phyloP scores from a whole-genome alignment of 345 rosid genomes.

The Hibiscus mutabilis region DNA sequence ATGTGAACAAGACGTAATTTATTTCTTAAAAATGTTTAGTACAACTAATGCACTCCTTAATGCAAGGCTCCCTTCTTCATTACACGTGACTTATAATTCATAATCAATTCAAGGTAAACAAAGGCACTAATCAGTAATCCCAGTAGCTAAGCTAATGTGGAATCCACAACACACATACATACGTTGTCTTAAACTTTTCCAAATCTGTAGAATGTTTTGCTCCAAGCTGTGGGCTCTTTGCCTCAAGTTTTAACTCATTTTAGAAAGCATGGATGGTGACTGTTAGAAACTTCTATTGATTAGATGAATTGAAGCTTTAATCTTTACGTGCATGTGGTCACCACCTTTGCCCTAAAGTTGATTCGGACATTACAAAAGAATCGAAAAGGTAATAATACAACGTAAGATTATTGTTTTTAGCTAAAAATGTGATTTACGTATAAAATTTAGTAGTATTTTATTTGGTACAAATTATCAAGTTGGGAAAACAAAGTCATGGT shows the following conservation, averaged over 20 bases:
- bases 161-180: not conserved
- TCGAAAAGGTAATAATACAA: not conserved
- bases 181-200: not conserved
- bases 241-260: slow-evolving; percentile 5
- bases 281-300: not conserved
- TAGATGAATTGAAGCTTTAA: not conserved
- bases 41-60: no score
- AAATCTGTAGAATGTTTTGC: not conserved
- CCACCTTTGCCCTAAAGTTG: not conserved
- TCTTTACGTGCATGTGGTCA: not conserved
- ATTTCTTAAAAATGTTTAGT: no score
- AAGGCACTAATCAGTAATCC: no score
- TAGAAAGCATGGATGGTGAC: not conserved
- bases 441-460: no score
- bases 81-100: no score
- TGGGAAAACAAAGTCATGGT: not conserved
- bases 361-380: not conserved
- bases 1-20: no score
- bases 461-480: no score
- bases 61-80: no score
- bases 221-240: not conserved
- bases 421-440: not conserved
- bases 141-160: not conserved
- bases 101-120: no score
- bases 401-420: not conserved